Evolutionary conservation across 2,329 filamentous ascomycete species (phyloP), one percentile per base, ranked within the genome.

Genomic region (Bipolaris bicolor): DNA sequence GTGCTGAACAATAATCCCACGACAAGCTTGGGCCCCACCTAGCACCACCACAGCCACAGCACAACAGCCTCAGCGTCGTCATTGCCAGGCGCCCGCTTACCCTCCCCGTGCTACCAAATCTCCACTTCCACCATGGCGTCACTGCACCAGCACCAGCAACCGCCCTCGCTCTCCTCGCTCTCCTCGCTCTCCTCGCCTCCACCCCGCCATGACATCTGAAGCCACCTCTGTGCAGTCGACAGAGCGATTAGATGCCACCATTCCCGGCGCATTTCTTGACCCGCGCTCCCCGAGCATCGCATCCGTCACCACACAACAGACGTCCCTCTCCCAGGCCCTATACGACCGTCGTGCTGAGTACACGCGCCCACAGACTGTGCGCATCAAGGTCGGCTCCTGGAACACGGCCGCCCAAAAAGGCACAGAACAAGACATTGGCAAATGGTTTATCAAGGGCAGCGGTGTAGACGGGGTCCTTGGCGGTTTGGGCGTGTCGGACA

Each of bases 351-450:
- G 88, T 68, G 79, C 85, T 47, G 93, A 98, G 75, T 99, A 93
- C 74, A 89, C 90, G 24, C 86, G 88, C 36, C 85, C 88, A 41
- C 88, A 88, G 73, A 84, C 84, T 49, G 86, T 97, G 66, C 88
- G 88, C 63, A 85, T 99, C 76, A 97, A 97, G 78, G 84, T 99
- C 49, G 95, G 94, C 40, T 90, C 91, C 0, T 99, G 95, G 95
- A 99, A 99, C 77, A 91, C 97, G 15, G 95, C 92, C 3, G 88
- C 89, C 1, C 88, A 90, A 63, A 87, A 90, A 11, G 92, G 90
- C 22, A 92, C 92, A 0, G 92, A 97, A 75, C 90, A 91, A 65
- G 95, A 98, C 72, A 80, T 99, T 5, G 90, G 87, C 7, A 86
- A 85, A 31, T 99, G 95, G 95, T 97, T 99, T 73, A 84, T 96